These are phyloP conservation scores for Hypoxylon sp. DNA, from an alignment of 2,329 filamentous ascomycete genomes.

Conservation along the genomic window DNA sequence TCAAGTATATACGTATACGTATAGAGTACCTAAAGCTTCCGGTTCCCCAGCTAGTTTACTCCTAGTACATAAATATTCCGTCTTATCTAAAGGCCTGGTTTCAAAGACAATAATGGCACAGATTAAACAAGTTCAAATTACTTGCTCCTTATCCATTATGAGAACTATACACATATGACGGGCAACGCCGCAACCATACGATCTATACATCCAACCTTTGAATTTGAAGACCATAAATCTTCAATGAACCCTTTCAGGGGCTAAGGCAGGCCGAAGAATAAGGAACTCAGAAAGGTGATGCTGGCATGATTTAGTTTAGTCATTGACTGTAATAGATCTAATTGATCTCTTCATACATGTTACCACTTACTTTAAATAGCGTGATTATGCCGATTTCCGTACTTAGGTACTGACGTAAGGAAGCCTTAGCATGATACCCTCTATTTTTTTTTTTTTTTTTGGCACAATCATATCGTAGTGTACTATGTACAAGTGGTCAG, in stretches of 20 bases:
- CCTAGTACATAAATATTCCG: too few species aligned
- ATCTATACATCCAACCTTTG: slow-evolving; percentile 13
- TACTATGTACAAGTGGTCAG: background rate
- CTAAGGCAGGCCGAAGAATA: background rate
- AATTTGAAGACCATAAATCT: slow-evolving; percentile 5
- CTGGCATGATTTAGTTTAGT: background rate
- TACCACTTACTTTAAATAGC: background rate
- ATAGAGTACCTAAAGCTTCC: too few species aligned
- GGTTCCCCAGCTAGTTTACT: too few species aligned
- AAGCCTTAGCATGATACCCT: background rate
- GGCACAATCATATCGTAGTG: background rate
- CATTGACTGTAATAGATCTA: background rate
- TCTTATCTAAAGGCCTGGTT: too few species aligned
- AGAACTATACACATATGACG: slow-evolving; percentile 4
- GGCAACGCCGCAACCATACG: slow-evolving; percentile 29
- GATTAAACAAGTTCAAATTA: too few species aligned
- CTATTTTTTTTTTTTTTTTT: background rate
- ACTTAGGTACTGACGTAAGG: too few species aligned
- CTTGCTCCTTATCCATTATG: too few species aligned
- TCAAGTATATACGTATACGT: slow-evolving; percentile 8
- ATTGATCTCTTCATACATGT: too few species aligned
- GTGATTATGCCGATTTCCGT: background rate
- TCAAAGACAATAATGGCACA: too few species aligned
- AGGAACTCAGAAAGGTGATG: background rate
- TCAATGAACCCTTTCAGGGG: background rate